A percentile compares a stretch with the other conserved stretches of the same genome.
phyloP scores from a whole-genome alignment of 371 early-diverging fungal genomes.

The Rhizopus sp. region DNA sequence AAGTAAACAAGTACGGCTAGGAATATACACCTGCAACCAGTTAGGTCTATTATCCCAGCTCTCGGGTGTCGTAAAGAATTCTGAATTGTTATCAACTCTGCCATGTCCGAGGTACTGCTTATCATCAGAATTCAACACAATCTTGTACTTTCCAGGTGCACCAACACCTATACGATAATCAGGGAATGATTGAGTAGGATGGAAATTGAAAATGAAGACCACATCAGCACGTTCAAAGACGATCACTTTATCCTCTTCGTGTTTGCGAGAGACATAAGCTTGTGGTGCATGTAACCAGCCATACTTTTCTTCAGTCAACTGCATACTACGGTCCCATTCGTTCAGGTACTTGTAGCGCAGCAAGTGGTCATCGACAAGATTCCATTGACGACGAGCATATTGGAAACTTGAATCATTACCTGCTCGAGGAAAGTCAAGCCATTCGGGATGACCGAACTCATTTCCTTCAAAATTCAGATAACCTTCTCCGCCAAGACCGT shows the following conservation, averaged over 20 bases:
- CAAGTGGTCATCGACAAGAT: conserved; percentile 81
- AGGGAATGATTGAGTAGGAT: conserved; percentile 77
- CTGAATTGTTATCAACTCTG: conserved; percentile 61
- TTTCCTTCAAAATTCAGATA: conserved; percentile 95
- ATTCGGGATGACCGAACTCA: conserved; percentile 97
- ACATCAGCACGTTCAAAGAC: conserved; percentile 88
- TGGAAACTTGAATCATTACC: conserved; percentile 89
- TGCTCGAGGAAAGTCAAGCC: conserved; percentile 95
- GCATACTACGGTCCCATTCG: conserved; percentile 86
- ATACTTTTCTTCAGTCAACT: conserved; percentile 64
- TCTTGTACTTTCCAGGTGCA: conserved; percentile 65
- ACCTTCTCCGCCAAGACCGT: conserved; percentile 92
- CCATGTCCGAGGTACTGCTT: conserved; percentile 76
- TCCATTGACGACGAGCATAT: conserved; percentile 93
- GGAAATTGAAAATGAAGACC: conserved; percentile 92
- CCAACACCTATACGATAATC: conserved; percentile 84
- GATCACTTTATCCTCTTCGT: conserved; percentile 89
- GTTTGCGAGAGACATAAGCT: conserved; percentile 82
- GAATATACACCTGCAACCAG: conserved; percentile 60
- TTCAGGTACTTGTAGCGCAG: conserved; percentile 90
- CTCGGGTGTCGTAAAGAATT: conserved; percentile 63
- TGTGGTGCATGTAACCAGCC: conserved; percentile 71
- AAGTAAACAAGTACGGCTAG: conserved; percentile 13
- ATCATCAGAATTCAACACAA: conserved; percentile 78
- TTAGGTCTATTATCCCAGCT: conserved; percentile 72